Percentiles rank a stretch among this genome's conserved stretches.
Evolutionary conservation across 2,329 filamentous ascomycete genomes (phyloP).

Genomic region (Didymella sp.): DNA sequence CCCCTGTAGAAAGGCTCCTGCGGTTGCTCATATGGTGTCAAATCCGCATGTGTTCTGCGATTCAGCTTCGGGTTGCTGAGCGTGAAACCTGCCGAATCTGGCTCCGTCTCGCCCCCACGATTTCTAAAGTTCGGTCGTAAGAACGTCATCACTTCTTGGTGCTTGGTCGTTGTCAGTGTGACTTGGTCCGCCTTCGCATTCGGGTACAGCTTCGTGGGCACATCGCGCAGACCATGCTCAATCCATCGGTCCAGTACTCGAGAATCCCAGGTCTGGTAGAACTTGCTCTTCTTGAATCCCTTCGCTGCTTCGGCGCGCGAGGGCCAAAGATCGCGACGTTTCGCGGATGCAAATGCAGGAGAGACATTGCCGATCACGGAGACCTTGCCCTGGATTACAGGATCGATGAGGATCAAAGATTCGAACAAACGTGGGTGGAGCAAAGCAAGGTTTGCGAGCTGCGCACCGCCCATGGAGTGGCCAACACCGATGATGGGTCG

Average conservation of each 20-base stretch:
- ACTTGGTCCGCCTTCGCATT: constrained; percentile 57
- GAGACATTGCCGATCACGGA: constrained; percentile 51
- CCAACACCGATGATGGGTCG: constrained; percentile 84
- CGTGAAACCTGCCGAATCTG: constrained; percentile 38
- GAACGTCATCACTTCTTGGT: constrained; percentile 86
- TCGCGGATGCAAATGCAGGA: constrained; percentile 68
- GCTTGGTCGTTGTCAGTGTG: constrained; percentile 80
- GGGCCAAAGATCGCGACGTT: constrained; percentile 82
- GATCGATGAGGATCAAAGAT: constrained; percentile 80
- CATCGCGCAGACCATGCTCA: constrained; percentile 74
- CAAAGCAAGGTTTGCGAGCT: constrained; percentile 74
- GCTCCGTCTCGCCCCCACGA: constrained; percentile 55
- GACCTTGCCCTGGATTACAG: constrained; percentile 69
- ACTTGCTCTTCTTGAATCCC: constrained; percentile 71
- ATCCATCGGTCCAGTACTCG: constrained; percentile 79
- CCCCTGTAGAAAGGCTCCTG: constrained; percentile 70
- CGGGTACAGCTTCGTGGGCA: constrained; percentile 69
- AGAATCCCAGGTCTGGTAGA: constrained; percentile 83
- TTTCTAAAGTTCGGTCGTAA: constrained; percentile 66
- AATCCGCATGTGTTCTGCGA: constrained; percentile 53
- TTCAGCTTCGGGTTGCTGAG: constrained; percentile 44
- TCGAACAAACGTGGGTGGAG: constrained; percentile 82
- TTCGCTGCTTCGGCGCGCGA: constrained; percentile 72
- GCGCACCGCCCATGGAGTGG: constrained; percentile 85
- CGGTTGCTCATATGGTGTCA: constrained; percentile 41